A percentile compares a stretch with the other conserved stretches of the same genome.
phyloP scores from a whole-genome alignment of 768 basidiomycete species.

The Boletus huronensis region DNA sequence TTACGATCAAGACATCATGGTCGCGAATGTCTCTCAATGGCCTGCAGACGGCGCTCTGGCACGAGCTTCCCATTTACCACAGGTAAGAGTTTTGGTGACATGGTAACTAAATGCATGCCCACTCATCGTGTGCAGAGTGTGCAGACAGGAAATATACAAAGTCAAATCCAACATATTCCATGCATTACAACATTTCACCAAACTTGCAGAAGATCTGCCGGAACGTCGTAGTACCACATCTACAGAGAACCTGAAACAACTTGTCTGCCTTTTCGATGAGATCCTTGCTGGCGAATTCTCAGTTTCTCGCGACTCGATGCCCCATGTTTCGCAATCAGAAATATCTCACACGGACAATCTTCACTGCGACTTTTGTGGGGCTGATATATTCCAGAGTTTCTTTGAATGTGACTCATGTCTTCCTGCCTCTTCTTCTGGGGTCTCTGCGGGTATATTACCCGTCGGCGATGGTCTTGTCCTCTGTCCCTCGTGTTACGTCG shows the following conservation, averaged over 20 bases:
- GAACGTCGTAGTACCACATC: background rate
- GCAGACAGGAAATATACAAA: constrained; percentile 72
- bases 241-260: constrained; percentile 27
- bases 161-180: constrained; percentile 65
- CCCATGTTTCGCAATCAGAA: constrained; percentile 28
- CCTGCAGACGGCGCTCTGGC: constrained; percentile 54
- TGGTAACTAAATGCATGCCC: background rate
- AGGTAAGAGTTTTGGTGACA: constrained; percentile 43
- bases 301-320: constrained; percentile 33
- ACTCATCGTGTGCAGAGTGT: constrained; percentile 50
- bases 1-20: constrained; percentile 84
- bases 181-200: constrained; percentile 41
- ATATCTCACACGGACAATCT: constrained; percentile 29
- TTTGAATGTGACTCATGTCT: constrained; percentile 64
- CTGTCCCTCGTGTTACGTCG: constrained; percentile 71
- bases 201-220: constrained; percentile 5
- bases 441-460: constrained; percentile 12
- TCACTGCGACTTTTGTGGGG: constrained; percentile 75
- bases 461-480: constrained; percentile 48
- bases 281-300: constrained; percentile 45
- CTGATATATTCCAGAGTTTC: constrained; percentile 79
- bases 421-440: constrained; percentile 12
- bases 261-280: constrained; percentile 48
- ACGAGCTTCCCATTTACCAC: constrained; percentile 78
- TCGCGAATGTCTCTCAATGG: constrained; percentile 76